A percentile compares a stretch with the other conserved stretches of the same genome.
These are phyloP conservation scores for Pichia sp. DNA, from an alignment of 1,139 yeast species.

Conservation along the genomic window DNA sequence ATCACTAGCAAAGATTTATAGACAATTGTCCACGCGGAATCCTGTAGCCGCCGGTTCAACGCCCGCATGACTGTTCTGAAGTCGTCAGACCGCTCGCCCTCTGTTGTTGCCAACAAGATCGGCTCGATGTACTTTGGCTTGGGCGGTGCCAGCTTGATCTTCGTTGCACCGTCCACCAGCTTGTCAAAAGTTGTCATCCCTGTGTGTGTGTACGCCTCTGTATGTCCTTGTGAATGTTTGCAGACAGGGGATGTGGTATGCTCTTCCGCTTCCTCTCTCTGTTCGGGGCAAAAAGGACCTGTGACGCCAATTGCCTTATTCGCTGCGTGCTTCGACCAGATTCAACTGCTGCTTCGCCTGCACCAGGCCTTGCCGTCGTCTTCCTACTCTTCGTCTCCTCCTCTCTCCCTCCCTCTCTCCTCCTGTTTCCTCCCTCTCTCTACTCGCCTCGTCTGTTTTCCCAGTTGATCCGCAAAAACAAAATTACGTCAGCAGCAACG, in stretches of 20 bases:
- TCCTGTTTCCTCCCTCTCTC: background rate
- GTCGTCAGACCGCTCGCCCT: constrained; percentile 45
- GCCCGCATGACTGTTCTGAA: constrained; percentile 66
- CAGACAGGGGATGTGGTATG: too few species aligned
- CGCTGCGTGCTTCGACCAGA: background rate
- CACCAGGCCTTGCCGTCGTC: background rate
- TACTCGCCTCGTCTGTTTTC: constrained; percentile 4
- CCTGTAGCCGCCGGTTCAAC: constrained; percentile 58
- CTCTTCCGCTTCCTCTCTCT: background rate
- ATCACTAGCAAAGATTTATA: constrained; percentile 79
- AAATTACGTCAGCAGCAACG: too few species aligned
- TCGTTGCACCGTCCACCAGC: constrained; percentile 66
- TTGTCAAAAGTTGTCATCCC: constrained; percentile 50
- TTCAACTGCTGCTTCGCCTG: background rate
- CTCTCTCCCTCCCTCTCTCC: background rate
- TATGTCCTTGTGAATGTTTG: background rate
- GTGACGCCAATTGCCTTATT: background rate
- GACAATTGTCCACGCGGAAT: constrained; percentile 85
- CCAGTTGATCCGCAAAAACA: background rate
- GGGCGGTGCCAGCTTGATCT: constrained; percentile 88
- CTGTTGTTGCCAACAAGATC: constrained; percentile 69
- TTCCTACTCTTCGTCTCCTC: background rate
- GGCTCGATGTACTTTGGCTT: constrained; percentile 95
- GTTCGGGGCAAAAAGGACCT: background rate
- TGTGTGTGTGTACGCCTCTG: background rate